These are phyloP conservation scores for Antrodiella citrinella DNA, from an alignment of 768 basidiomycete species.

Conservation along the genomic window DNA sequence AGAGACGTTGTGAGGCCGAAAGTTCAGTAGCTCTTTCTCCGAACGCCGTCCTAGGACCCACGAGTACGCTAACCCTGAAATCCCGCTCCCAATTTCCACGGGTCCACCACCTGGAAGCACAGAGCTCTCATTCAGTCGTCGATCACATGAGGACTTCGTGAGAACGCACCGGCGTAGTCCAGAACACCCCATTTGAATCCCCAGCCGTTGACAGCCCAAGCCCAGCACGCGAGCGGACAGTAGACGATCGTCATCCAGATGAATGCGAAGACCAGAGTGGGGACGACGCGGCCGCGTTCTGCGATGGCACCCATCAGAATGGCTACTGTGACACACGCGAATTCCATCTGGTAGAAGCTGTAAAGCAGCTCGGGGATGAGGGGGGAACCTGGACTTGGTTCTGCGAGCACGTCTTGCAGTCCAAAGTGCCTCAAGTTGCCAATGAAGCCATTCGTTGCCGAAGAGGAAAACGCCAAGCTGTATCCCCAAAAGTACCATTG, in stretches of 20 bases:
- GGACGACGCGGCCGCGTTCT: conserved; percentile 79
- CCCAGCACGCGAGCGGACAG: conserved; percentile 82
- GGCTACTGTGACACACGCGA: conserved; percentile 72
- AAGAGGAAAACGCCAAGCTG: conserved; percentile 74
- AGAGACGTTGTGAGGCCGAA: conserved; percentile 84
- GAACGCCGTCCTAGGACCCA: conserved; percentile 81
- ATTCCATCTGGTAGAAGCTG: conserved; percentile 84
- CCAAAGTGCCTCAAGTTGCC: conserved; percentile 79
- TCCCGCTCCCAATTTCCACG: conserved; percentile 81
- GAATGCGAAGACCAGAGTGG: conserved; percentile 75
- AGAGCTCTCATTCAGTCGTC: neutral
- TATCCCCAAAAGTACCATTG: conserved; percentile 85
- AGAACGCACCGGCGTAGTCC: conserved; percentile 70
- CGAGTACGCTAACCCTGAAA: conserved; percentile 78
- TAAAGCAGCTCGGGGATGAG: conserved; percentile 79
- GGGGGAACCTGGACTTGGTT: conserved; percentile 72
- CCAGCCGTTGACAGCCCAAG: conserved; percentile 80
- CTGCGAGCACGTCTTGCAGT: conserved; percentile 58
- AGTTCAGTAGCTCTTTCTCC: conserved; percentile 64
- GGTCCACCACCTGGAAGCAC: conserved; percentile 61
- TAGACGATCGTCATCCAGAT: conserved; percentile 84
- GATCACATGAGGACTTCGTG: conserved; percentile 8
- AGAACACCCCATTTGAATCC: conserved; percentile 76
- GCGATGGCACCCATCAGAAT: conserved; percentile 77
- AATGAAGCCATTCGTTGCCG: conserved; percentile 68